Evolutionary conservation across 1,139 yeast species (phyloP), one percentile per base, ranked within the genome.

Genomic region (Yamadazyma trypodendri): DNA sequence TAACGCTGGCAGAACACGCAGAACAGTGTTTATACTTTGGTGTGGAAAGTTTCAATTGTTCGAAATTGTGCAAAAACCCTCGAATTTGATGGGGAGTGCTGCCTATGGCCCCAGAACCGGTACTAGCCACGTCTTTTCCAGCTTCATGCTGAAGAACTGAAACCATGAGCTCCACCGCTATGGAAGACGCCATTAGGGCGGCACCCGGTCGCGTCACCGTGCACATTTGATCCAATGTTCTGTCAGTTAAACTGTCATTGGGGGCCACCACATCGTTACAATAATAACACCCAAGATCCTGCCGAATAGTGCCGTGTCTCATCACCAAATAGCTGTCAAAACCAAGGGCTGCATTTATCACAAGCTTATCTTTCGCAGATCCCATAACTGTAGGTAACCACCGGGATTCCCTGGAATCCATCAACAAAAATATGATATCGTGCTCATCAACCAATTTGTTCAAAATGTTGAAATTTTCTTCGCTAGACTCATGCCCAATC

Each of bases 241-340:
- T 69, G 53, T 89, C 95, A 0, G 87, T 73, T 13, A 87, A 64
- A 44, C 95, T 84, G 56, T 92, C 96, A 6, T 81, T 68, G 0
- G 99, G 98, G 0, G 97, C 97, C 34, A 89, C 90, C 7, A 92
- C 89, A 56, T 94, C 98, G 56, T 89, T 88, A 60, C 99, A 92
- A 58, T 83, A 92, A 61, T 92, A 92, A 58, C 99, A 92, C 0
- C 99, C 98, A 22, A 90, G 61, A 83, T 67, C 18, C 50, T 50
- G 27, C 51, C 55, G 2, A 46, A 52, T 48, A 24, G 71, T 63
- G 0, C 97, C 97, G 59, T 92, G 98, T 46, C 97, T 75, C 92
- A 92, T 85, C 1, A 90, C 97, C 37, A 94, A 68, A 55, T 80
- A 92, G 44, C 94, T 81, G 52, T 92, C 98, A 64, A 89, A 94